These are phyloP conservation scores for Trichoderma endophyticum DNA, from an alignment of 2,329 filamentous ascomycete species.

Conservation along the genomic window DNA sequence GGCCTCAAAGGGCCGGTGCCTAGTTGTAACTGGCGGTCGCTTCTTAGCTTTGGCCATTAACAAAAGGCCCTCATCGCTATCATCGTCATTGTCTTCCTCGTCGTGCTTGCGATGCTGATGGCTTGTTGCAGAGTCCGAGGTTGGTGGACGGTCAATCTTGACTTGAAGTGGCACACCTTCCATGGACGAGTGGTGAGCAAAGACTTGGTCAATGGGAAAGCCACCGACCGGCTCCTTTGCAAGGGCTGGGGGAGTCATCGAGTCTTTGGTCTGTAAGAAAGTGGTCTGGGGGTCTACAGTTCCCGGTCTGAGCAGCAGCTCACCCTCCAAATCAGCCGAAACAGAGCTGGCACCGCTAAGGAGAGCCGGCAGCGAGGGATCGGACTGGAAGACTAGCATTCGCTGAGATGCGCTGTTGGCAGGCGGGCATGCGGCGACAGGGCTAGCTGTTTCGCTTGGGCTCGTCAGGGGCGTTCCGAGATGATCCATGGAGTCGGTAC, in stretches of 20 bases:
- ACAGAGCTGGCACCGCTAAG: conserved; percentile 63
- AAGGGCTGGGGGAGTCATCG: conserved; percentile 52
- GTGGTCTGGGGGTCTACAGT: conserved; percentile 41
- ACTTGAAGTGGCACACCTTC: conserved; percentile 32
- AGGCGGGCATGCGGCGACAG: conserved; percentile 41
- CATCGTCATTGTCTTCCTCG: conserved; percentile 48
- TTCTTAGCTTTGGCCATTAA: conserved; percentile 53
- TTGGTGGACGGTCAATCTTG: conserved; percentile 25
- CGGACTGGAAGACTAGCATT: conserved; percentile 56
- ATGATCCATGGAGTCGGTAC: conserved; percentile 49
- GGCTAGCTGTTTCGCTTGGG: conserved; percentile 52
- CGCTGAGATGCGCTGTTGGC: conserved; percentile 44
- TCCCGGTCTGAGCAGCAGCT: conserved; percentile 52
- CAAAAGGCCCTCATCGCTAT: conserved; percentile 54
- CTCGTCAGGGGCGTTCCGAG: conserved; percentile 53
- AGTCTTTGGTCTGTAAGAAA: conserved; percentile 51
- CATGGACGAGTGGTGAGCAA: conserved; percentile 33
- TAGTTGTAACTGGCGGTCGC: conserved; percentile 30
- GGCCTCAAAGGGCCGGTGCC: conserved; percentile 34
- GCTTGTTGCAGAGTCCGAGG: conserved; percentile 4
- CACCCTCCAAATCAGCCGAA: conserved; percentile 60
- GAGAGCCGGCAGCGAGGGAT: conserved; percentile 61
- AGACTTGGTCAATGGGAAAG: conserved; percentile 46
- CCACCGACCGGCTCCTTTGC: conserved; percentile 45
- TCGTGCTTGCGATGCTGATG: conserved; percentile 25